Evolutionary conservation across 768 basidiomycete species (phyloP).

Genomic region (Hebeloma cylindrosporum): DNA sequence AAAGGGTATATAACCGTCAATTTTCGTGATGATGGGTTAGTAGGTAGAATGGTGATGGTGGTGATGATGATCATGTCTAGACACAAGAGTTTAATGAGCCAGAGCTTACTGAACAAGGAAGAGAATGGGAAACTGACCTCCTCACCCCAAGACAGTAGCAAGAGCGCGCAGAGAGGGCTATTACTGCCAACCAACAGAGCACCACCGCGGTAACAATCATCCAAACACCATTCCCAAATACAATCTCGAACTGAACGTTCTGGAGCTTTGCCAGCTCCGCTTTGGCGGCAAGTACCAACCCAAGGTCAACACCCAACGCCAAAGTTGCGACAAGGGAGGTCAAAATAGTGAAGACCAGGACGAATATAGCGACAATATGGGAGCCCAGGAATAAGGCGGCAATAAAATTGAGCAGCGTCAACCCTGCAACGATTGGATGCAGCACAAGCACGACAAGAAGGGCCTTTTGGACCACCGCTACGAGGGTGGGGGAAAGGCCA

Average conservation of each 20-base stretch:
- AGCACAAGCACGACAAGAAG: constrained; percentile 60
- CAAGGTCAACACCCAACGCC: constrained; percentile 63
- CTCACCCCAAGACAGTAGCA: no score
- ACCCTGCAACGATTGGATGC: constrained; percentile 63
- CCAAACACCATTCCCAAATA: constrained; percentile 73
- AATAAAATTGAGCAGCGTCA: constrained; percentile 54
- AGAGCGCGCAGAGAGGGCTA: constrained; percentile 58
- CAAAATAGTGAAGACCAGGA: constrained; percentile 58
- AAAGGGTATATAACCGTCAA: constrained; percentile 8
- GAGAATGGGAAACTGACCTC: no score
- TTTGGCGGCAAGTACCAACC: constrained; percentile 54
- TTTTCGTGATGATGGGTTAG: constrained; percentile 66
- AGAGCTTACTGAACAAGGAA: no score
- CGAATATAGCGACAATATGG: constrained; percentile 51
- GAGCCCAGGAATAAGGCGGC: constrained; percentile 60
- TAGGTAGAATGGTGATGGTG: constrained; percentile 56
- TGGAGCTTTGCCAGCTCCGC: constrained; percentile 40
- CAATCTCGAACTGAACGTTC: constrained; percentile 42
- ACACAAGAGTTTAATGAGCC: no score
- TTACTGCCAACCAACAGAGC: constrained; percentile 57
- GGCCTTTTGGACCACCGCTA: constrained; percentile 46
- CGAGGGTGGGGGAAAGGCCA: constrained; percentile 45
- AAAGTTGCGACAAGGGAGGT: constrained; percentile 54
- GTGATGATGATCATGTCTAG: constrained; percentile 65
- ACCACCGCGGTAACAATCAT: constrained; percentile 57